phyloP scores from a whole-genome alignment of 768 basidiomycete genomes.

The Boletus coccyginus region DNA sequence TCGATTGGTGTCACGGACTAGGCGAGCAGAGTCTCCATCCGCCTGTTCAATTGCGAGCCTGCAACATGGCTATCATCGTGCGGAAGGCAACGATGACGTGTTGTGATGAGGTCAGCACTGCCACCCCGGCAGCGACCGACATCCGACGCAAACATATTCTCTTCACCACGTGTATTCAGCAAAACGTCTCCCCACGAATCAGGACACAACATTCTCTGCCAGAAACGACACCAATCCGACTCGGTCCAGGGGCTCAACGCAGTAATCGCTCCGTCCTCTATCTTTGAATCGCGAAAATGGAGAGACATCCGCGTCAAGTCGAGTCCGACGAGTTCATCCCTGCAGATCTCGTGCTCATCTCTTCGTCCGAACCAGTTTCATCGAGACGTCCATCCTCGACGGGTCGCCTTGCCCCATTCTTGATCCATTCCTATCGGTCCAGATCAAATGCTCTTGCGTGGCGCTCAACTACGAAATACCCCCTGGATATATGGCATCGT shows the following conservation, averaged over 20 bases:
- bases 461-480: constrained; percentile 94
- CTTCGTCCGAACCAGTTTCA: no score
- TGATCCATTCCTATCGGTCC: constrained; percentile 76
- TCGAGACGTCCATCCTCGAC: constrained; percentile 96
- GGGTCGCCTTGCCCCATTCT: constrained; percentile 52
- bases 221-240: constrained; percentile 92
- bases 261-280: constrained; percentile 59
- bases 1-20: no score
- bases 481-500: constrained; percentile 94
- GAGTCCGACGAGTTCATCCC: constrained; percentile 95
- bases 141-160: no score
- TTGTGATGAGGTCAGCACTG: no score
- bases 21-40: no score
- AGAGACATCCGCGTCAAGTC: constrained; percentile 79
- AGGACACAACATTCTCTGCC: no score
- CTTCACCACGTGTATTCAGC: no score
- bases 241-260: constrained; percentile 89
- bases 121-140: no score
- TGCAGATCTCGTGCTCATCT: constrained; percentile 86
- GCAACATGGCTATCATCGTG: no score
- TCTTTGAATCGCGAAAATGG: constrained; percentile 81
- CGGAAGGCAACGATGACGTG: no score
- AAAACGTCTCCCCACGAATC: no score
- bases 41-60: no score
- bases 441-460: constrained; percentile 90